A percentile compares a stretch with the other conserved stretches of the same genome.
Conservation (phyloP, 1,284 basidiomycete genomes). For the Ustanciosporium gigantosporum region DNA sequence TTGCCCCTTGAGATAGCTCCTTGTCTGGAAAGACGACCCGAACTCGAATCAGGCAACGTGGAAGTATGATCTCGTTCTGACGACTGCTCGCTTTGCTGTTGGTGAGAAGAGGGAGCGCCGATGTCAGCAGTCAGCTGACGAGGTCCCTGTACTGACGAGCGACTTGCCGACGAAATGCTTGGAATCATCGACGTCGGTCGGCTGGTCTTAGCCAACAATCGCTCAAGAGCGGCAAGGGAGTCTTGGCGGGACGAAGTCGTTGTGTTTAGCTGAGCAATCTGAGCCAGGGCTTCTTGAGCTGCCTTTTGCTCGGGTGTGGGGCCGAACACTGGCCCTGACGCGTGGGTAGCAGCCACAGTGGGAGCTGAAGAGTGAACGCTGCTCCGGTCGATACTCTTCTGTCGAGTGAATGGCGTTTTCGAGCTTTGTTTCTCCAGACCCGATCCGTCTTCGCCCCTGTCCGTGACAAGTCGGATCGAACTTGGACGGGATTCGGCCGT, state of each 20-base stretch:
- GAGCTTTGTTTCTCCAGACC: no score
- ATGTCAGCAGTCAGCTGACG: background rate
- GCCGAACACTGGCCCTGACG: background rate
- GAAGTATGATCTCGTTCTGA: no score
- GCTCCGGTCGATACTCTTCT: background rate
- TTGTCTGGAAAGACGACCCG: constrained; percentile 13
- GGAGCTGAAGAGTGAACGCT: background rate
- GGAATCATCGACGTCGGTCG: constrained; percentile 6
- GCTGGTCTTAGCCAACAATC: constrained; percentile 28
- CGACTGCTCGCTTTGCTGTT: no score
- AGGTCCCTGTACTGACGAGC: background rate
- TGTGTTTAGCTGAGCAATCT: constrained; percentile 35
- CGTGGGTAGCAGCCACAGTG: background rate
- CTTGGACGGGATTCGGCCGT: background rate
- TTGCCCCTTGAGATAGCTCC: constrained; percentile 19
- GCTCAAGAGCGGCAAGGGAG: constrained; percentile 35
- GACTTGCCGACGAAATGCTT: background rate
- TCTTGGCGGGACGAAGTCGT: constrained; percentile 17
- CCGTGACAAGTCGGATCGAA: no score
- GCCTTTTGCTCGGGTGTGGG: constrained; percentile 26
- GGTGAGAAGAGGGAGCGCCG: no score
- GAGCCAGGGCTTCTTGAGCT: constrained; percentile 27
- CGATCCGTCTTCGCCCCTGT: no score
- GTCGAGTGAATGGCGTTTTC: background rate
- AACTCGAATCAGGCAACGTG: no score